Evolutionary conservation across 2,329 filamentous ascomycete species (phyloP).

Genomic region (Chaetomium sp.): DNA sequence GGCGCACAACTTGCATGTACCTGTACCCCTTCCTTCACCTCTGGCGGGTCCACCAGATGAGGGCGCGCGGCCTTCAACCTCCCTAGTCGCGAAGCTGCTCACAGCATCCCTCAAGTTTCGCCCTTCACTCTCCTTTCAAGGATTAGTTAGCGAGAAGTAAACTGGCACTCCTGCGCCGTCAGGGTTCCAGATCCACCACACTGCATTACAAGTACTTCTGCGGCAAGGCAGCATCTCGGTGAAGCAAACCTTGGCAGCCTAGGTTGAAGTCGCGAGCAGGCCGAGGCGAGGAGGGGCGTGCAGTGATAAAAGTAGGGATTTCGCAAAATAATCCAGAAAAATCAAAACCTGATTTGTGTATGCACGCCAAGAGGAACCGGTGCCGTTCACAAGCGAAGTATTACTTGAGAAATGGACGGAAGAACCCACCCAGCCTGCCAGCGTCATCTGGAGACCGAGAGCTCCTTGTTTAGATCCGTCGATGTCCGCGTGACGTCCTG

Average conservation of each 20-base stretch:
- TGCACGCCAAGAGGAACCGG: slow-evolving; percentile 1
- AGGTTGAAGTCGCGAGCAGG: slow-evolving; percentile 8
- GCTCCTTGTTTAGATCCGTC: background rate
- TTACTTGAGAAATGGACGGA: background rate
- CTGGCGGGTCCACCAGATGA: too few relatives aligned
- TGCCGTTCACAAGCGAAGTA: background rate
- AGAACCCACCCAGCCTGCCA: background rate
- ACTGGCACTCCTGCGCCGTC: background rate
- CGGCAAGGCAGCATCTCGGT: background rate
- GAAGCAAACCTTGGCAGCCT: slow-evolving; percentile 3
- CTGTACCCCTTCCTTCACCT: background rate
- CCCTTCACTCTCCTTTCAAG: background rate
- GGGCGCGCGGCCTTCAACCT: too few relatives aligned
- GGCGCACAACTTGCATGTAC: too few relatives aligned
- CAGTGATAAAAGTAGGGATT: background rate
- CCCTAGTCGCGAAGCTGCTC: too few relatives aligned
- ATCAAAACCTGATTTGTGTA: slow-evolving; percentile 1
- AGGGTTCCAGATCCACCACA: background rate
- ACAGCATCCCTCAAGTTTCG: background rate
- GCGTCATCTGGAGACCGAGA: background rate
- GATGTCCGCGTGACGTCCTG: slow-evolving; percentile 7
- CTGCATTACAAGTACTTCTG: background rate
- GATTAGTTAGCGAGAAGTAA: background rate
- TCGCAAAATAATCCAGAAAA: slow-evolving; percentile 11
- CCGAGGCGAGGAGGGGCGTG: background rate